Base-by-base conservation (phyloP, 139 green algal species). In the Pseudopediastrum boryanum region DNA sequence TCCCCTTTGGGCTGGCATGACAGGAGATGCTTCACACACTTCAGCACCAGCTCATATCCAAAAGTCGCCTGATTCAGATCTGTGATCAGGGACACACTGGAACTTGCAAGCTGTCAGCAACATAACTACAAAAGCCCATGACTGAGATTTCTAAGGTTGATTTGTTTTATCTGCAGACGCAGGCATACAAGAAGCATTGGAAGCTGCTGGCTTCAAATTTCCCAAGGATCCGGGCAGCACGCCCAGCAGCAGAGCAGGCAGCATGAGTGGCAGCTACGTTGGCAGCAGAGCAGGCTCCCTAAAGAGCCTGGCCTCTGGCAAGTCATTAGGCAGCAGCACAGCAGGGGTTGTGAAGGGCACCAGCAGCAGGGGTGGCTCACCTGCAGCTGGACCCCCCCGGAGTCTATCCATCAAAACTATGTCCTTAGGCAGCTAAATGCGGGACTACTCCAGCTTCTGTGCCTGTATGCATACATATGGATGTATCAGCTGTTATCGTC, bases 121-220 rank as follows among this genome's bases (percentile, higher is more conserved):
- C 25, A 16, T 77, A 1, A 0, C 64, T 27, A 35, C n/a, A 54
- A 50, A 51, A 19, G 44, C 1, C 29, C 29, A 69, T 52, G 1
- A 66, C 19, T 63, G 64, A 7, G 9, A 29, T 1, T 48, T 25
- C 27, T 2, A 48, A 76, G 62, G 66, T 44, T 1, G 2, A 21
- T 23, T 35, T 61, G 4, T 9, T 79, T 31, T 52, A 29, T 23
- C 44, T 59, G 71, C 70, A 77, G 59, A 67, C 43, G 63, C 63
- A 31, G 80, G 39, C 16, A 82, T 92, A 48, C 64, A 71, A 36
- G 80, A 83, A 43, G 65, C 73, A 0, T 62, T 83, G 23, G 82
- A 85, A 35, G 74, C 71, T 13, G 80, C 81, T 29, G 83, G 87
- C 44, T 70, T 90, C 13, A 78, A 79, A 23, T 76, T 87, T 56